These are phyloP conservation scores for Gypsophila paniculata DNA, from an alignment of 179 eudicot species.

Conservation along the genomic window DNA sequence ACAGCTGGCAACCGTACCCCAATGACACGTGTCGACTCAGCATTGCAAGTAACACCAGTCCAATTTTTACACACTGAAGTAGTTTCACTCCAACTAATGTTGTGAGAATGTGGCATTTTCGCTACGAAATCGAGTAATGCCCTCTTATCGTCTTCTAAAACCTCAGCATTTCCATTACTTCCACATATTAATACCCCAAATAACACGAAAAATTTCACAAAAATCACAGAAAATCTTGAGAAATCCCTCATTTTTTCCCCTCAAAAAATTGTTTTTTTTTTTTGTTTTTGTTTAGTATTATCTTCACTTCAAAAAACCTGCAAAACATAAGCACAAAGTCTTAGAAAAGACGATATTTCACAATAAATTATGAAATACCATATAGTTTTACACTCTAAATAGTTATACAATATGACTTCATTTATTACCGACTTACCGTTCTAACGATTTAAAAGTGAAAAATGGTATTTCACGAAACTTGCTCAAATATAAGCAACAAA, in stretches of 20 bases:
- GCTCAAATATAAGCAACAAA: neutral
- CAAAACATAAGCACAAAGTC: neutral
- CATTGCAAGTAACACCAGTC: slow-evolving; percentile 59
- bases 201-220: slow-evolving; percentile 19
- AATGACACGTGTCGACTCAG: slow-evolving; percentile 44
- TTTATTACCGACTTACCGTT: too few relatives aligned
- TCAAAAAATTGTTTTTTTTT: neutral
- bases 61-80: slow-evolving; percentile 49
- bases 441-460: too few relatives aligned
- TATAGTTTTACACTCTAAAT: too few relatives aligned
- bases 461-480: too few relatives aligned
- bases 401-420: too few relatives aligned
- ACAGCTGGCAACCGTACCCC: slow-evolving; percentile 58
- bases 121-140: slow-evolving; percentile 55
- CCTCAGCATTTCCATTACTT: slow-evolving; percentile 24
- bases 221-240: slow-evolving; percentile 16
- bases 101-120: slow-evolving; percentile 43
- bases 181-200: slow-evolving; percentile 15
- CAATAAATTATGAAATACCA: too few relatives aligned
- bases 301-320: slow-evolving; percentile 4
- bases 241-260: slow-evolving; percentile 31
- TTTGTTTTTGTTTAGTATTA: neutral
- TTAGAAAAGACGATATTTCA: too few relatives aligned
- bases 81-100: slow-evolving; percentile 49
- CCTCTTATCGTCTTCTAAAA: slow-evolving; percentile 47